Evolutionary conservation across 768 basidiomycete species (phyloP).

Genomic region (Trametes villosa): DNA sequence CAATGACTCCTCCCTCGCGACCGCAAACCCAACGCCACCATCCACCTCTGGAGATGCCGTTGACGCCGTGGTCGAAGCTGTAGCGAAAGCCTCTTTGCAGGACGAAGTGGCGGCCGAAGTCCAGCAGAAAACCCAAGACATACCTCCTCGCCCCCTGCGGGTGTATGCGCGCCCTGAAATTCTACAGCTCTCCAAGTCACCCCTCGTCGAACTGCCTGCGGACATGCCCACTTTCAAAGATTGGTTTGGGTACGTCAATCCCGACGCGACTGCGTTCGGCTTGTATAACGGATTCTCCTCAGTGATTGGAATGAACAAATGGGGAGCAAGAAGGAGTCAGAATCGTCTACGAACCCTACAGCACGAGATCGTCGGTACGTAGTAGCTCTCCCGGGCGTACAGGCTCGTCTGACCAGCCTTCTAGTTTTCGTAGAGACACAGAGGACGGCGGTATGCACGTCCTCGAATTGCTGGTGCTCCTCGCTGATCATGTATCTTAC

Average conservation of each 20-base stretch:
- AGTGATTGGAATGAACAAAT: conserved; percentile 64
- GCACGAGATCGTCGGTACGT: conserved; percentile 70
- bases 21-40: not conserved
- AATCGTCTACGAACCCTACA: conserved; percentile 53
- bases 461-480: not conserved
- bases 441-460: conserved; percentile 68
- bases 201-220: conserved; percentile 68
- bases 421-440: conserved; percentile 74
- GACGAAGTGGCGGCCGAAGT: conserved; percentile 28
- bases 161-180: conserved; percentile 75
- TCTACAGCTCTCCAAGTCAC: conserved; percentile 72
- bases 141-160: conserved; percentile 50
- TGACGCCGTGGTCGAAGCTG: conserved; percentile 36
- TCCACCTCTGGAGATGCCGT: conserved; percentile 19
- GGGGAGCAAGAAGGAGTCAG: conserved; percentile 70
- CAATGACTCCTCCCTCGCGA: conserved; percentile 7
- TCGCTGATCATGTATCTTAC: conserved; percentile 39
- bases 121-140: conserved; percentile 37
- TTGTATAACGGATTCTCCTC: conserved; percentile 21
- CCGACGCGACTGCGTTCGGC: not conserved
- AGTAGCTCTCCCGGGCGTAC: not conserved
- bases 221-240: conserved; percentile 84
- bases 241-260: conserved; percentile 80
- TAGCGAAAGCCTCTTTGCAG: conserved; percentile 40
- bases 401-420: conserved; percentile 19